These are phyloP conservation scores for Syncephalastrum monosporum DNA, from an alignment of 371 early-diverging fungal genomes.

Conservation along the genomic window DNA sequence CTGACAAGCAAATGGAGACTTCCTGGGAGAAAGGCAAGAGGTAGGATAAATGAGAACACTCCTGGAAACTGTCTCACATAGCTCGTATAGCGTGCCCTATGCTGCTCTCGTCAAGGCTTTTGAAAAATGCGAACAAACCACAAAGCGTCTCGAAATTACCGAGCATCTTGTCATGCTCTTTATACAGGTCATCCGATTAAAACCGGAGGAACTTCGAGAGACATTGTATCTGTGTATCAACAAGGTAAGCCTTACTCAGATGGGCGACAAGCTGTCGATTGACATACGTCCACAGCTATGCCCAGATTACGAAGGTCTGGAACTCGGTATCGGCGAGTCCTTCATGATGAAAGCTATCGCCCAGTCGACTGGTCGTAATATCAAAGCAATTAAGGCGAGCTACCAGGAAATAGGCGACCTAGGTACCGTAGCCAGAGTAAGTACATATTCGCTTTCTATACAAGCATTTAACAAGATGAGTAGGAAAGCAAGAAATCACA, in stretches of 20 bases:
- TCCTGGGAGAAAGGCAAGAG: constrained; percentile 50
- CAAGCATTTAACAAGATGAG: neutral
- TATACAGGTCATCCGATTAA: constrained; percentile 64
- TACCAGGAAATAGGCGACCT: constrained; percentile 86
- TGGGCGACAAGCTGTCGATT: neutral
- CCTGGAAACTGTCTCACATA: neutral
- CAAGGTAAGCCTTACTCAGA: constrained; percentile 54
- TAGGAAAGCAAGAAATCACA: constrained; percentile 78
- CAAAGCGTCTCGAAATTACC: constrained; percentile 78
- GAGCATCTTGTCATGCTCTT: constrained; percentile 81
- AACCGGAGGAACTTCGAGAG: constrained; percentile 71
- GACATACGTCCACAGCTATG: constrained; percentile 58
- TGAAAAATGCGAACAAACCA: constrained; percentile 74
- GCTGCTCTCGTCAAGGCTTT: constrained; percentile 85
- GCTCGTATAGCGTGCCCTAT: constrained; percentile 69
- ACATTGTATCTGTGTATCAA: constrained; percentile 92
- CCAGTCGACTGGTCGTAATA: constrained; percentile 78
- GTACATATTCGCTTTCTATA: neutral
- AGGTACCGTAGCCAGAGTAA: constrained; percentile 86
- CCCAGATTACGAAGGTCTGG: constrained; percentile 95
- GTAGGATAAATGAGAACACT: constrained; percentile 22
- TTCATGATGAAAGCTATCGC: constrained; percentile 94
- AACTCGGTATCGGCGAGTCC: constrained; percentile 96
- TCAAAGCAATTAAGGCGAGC: constrained; percentile 78
- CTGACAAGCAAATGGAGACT: constrained; percentile 16